Base-by-base conservation (phyloP, 768 basidiomycete genomes). In the Rhodotorula toruloides region DNA sequence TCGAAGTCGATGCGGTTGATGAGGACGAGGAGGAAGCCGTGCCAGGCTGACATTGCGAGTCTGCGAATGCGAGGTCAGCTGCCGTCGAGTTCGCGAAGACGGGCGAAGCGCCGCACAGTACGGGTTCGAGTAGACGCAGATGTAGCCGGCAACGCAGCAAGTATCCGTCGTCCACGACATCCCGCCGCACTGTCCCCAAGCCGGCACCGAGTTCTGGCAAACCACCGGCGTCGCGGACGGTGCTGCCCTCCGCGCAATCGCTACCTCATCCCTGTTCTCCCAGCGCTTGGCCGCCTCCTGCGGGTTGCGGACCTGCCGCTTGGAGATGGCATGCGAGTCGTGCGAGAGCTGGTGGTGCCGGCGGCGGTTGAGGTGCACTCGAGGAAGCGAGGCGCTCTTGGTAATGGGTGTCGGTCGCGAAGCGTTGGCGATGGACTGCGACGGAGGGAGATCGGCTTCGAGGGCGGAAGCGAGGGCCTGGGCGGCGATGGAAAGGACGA, bases 131-230 rank as follows among this genome's bases (percentile, higher is more conserved):
- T 46, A 46, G 16, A 34, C 34, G 36, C 60, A 61, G 19, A 36
- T 54, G 40, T n/a, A 61, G 10, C 60, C 60, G 1, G 43, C 13
- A 16, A 43, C 32, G 44, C 60, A 61, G 53, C 60, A 61, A 3
- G 50, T 54, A 21, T 53, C 60, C 10, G 22, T 34, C 0, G 43
- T 22, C n/a, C 21, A 61, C 13, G 25, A 22, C 17, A 31, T 27
- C 1, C 60, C 60, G 32, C 52, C 60, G 43, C 60, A 61, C 34
- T 61, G 60, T 37, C 13, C 34, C 52, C 19, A n/a, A 25, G n/a
- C 22, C 14, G 37, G 47, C 47, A 40, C 19, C 13, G 37, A 12
- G 52, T 25, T 16, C 36, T 36, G 1, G 12, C 22, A 7, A n/a
- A n/a, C n/a, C n/a, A n/a, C n/a, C n/a, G 39, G 27, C n/a, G 21